These are phyloP conservation scores for Chalaropsis thielavioides DNA, from an alignment of 2,329 filamentous ascomycete genomes.

Conservation along the genomic window DNA sequence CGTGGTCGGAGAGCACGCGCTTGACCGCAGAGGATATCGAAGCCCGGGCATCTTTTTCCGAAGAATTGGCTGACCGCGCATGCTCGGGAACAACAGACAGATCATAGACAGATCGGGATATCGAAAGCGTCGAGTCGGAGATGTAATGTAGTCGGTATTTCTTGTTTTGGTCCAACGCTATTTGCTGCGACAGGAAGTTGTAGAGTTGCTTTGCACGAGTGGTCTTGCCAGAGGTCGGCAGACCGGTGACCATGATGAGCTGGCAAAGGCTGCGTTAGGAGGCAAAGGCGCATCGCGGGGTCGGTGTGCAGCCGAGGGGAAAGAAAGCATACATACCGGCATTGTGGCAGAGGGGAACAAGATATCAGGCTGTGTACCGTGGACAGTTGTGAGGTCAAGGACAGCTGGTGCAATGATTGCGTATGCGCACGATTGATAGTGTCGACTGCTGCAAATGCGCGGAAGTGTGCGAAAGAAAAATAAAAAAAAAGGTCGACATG, in stretches of 20 bases:
- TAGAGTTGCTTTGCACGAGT: conserved; percentile 52
- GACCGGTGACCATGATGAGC: conserved; percentile 53
- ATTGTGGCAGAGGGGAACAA: background rate
- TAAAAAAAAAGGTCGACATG: background rate
- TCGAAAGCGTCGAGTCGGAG: conserved; percentile 55
- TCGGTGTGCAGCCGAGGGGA: background rate
- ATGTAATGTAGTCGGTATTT: conserved; percentile 58
- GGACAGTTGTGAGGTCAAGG: background rate
- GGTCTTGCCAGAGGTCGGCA: conserved; percentile 55
- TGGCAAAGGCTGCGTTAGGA: conserved; percentile 22
- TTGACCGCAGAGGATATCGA: conserved; percentile 65
- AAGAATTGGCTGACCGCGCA: conserved; percentile 54
- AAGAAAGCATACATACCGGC: background rate
- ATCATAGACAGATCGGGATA: conserved; percentile 58
- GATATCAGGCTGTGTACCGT: background rate
- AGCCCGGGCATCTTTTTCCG: conserved; percentile 71
- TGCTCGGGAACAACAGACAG: conserved; percentile 40
- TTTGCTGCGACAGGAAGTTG: conserved; percentile 46
- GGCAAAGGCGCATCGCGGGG: conserved; percentile 3
- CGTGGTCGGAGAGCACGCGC: conserved; percentile 53
- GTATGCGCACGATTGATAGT: background rate
- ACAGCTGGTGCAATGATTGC: background rate
- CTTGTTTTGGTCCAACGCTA: conserved; percentile 26
- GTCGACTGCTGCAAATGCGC: background rate
- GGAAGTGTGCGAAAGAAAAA: background rate